Base-by-base conservation (phyloP, 2,329 filamentous ascomycete genomes). In the Xylariaceae sp. region DNA sequence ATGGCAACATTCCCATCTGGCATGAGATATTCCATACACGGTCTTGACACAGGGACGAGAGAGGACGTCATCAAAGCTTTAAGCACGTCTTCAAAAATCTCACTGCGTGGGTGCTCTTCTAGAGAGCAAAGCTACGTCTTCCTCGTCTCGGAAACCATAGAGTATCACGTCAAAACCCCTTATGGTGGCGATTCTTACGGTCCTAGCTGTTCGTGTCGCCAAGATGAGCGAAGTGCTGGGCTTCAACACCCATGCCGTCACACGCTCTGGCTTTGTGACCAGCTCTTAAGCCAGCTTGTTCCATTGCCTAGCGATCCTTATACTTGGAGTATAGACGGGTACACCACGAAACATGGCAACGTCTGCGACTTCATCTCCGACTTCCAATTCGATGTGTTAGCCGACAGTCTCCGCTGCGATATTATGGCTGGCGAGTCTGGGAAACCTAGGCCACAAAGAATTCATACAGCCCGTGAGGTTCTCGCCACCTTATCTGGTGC, bases 101-200 rank as follows among this genome's bases (percentile, higher is more conserved):
- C 76, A 0, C 69, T 85, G 6, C 77, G 83, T 62, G 76, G 76
- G 52, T 85, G 82, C 56, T 76, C 78, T 19, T 73, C 77, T 36
- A 74, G 78, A 39, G 75, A 77, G 21, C 66, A 79, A 57, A 79
- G 80, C 17, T 84, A 82, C 54, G 79, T 82, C 44, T 85, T 85
- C 57, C 77, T 84, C 64, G 77, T 86, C 73, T 80, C 80, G 3
- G 83, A 85, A 67, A 71, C 79, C 2, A 79, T 81, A 23, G 80
- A 80, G 12, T 78, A 79, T 9, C 81, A 79, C 16, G 75, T 85
- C 37, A 77, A 81, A 36, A 81, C 83, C 26, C 78, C 78, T 2
- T 72, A 75, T 2, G 67, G 74, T 0, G 68, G 69, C 26, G 77
- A 76, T 58, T 74, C 67, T 29, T 75, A 73, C 44, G 66, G 65